Base-by-base conservation (phyloP, 2,329 filamentous ascomycete genomes). In the Aspergillus jensenii region DNA sequence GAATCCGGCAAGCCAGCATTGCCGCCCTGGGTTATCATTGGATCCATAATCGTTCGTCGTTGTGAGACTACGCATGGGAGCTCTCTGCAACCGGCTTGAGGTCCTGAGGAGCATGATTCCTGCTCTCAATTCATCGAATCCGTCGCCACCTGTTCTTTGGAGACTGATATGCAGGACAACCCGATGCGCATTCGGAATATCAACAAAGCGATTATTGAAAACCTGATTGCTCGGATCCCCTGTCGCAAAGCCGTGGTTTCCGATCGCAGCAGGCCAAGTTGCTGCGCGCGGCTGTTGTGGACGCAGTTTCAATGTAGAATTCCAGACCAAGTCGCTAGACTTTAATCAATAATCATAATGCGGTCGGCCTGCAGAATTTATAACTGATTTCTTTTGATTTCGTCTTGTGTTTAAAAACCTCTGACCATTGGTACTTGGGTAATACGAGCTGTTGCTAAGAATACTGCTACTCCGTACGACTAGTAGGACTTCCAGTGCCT, bases 371-470 rank as follows among this genome's bases (percentile, higher is more conserved):
- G 23, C 2, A 4, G 9, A 31, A 31, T 31, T 17, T 49, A 11
- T 27, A 9, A 19, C 21, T 48, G 33, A 31, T n/a, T n/a, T 35
- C 27, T 9, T 46, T 25, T 15, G 27, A n/a, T 25, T 45, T 19
- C 39, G 4, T 35, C 41, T 14, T 17, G 27, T 46, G 21, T 14
- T 25, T 23, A 23, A 47, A 47, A 52, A 7, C 12, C 27, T 52
- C 12, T 17, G 50, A 31, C 52, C 40, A 23, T 21, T 48, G 35
- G 40, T 23, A 46, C 27, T 33, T 41, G 35, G 31, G 37, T 46
- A 44, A 56, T 23, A 46, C 33, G 44, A 44, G 25, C 25, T 33
- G 25, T 33, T 50, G 31, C 53, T 45, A 52, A 50, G 47, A 51
- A 40, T 51, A 50, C 44, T 23, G 21, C 21, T 12, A 44, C 21